phyloP scores from a whole-genome alignment of 2,329 filamentous ascomycete species.

The Colletotrichum sp. region DNA sequence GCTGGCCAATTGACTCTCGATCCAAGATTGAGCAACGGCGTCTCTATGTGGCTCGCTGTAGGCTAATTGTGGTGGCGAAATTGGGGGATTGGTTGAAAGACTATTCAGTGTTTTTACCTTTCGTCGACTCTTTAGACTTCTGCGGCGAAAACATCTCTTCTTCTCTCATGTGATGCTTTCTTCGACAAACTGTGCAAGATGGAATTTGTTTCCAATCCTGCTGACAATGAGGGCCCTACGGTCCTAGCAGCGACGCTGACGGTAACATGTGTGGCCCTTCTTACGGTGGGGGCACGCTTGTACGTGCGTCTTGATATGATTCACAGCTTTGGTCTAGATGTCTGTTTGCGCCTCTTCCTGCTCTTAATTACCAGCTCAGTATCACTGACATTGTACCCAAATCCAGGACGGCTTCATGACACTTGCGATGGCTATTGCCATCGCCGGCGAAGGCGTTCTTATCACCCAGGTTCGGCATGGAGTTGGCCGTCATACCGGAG shows the following conservation, averaged over 20 bases:
- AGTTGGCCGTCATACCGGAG: conserved; percentile 48
- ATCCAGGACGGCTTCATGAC: conserved; percentile 35
- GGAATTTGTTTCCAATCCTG: conserved; percentile 30
- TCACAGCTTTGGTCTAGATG: conserved; percentile 53
- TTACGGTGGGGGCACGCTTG: conserved; percentile 44
- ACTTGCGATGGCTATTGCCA: conserved; percentile 30
- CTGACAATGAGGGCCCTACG: conserved; percentile 37
- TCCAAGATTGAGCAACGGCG: background rate
- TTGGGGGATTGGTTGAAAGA: background rate
- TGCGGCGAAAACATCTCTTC: conserved; percentile 23
- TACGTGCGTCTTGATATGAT: conserved; percentile 53
- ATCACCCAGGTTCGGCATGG: conserved; percentile 45
- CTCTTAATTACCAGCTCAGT: too few relatives aligned
- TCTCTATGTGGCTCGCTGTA: background rate
- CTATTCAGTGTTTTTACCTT: background rate
- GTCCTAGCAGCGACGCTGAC: conserved; percentile 46
- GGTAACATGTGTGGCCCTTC: conserved; percentile 39
- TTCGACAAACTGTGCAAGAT: background rate
- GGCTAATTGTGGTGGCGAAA: background rate
- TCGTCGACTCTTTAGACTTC: conserved; percentile 24
- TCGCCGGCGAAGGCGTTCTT: conserved; percentile 43
- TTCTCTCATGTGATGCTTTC: conserved; percentile 25
- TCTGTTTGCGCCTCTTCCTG: conserved; percentile 20
- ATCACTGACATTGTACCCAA: background rate
- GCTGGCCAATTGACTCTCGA: background rate